Evolutionary conservation across 2,329 filamentous ascomycete species (phyloP).

Genomic region (Cytospora chrysosperma): DNA sequence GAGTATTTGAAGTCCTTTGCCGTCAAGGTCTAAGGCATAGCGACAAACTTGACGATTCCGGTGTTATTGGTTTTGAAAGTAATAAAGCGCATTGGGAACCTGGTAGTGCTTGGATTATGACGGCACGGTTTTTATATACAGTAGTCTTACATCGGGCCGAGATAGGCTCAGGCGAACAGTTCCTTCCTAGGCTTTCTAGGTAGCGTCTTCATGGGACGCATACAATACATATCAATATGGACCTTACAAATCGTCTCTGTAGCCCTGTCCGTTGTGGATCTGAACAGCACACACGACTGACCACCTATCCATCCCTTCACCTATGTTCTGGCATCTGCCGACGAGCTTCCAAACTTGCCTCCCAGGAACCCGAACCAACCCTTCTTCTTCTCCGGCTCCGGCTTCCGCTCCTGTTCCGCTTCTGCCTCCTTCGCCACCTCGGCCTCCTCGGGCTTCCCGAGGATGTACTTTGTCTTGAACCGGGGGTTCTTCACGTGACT

Average conservation of each 20-base stretch:
- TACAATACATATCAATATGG: slow-evolving; percentile 11
- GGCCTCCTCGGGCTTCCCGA: not conserved
- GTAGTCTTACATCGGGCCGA: slow-evolving; percentile 15
- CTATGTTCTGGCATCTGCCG: slow-evolving; percentile 18
- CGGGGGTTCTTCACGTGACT: slow-evolving; percentile 12
- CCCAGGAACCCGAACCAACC: slow-evolving; percentile 17
- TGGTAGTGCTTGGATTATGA: slow-evolving; percentile 3
- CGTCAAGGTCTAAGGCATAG: slow-evolving; percentile 51
- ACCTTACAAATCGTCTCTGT: not conserved
- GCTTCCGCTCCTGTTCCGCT: not conserved
- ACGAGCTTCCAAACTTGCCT: slow-evolving; percentile 12
- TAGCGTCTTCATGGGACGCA: slow-evolving; percentile 6
- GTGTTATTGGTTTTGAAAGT: slow-evolving; percentile 21
- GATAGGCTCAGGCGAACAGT: not conserved
- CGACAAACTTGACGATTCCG: slow-evolving; percentile 18
- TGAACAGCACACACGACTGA: not conserved
- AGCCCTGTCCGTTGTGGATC: not conserved
- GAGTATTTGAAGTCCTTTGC: slow-evolving; percentile 80
- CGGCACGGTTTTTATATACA: slow-evolving; percentile 8
- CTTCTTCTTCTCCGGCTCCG: slow-evolving; percentile 10
- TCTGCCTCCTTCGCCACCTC: not conserved
- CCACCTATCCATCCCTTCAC: not conserved
- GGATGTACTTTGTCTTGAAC: slow-evolving; percentile 20
- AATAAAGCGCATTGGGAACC: slow-evolving; percentile 11
- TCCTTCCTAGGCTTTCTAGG: not conserved